Evolutionary conservation across 148 eudicot species (phyloP), one percentile per base, ranked within the genome.

Genomic region (Arbutus unedo): DNA sequence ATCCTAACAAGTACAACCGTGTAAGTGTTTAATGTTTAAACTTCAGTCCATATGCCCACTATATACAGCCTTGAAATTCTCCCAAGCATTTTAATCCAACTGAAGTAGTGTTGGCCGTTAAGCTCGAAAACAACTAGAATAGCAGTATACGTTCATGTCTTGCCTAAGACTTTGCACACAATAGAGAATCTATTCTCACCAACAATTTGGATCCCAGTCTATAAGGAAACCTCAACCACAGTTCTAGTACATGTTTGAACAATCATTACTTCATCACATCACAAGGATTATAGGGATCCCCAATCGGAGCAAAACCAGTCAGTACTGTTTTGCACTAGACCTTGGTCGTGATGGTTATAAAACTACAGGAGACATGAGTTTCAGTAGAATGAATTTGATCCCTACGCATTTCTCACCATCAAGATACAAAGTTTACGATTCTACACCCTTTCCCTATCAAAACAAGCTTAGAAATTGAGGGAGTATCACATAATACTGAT

Each of bases 401-500:
- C 49, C 48, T 44, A 71, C 4, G 16, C 50, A 70, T 38, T 38
- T 38, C 74, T 41, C 38, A 47, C n/a, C 18, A 41, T 41, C 74
- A 41, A 68, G 74, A 2, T 41, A 68, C 73, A 68, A 11, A 1
- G 1, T 68, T 68, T 5, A 31, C 44, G 6, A 73, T 74, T 9
- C 51, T 45, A 72, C 45, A 74, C 25, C 53, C 77, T 45, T 75
- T 49, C 31, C 56, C 38, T 21, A 10, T 4, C 41, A 11, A 50
- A 50, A 75, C 56, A 75, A 48, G 56, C 38, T 49, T 51, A 48
- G 38, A 21, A 74, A 49, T 10, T 38, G 57, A 75, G 5, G 14
- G 70, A 64, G 14, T 9, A 23, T 9, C 41, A 64, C 23, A 59
- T 79, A 23, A 54, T 78, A 6, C 82, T 91, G 79, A 87, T 79